phyloP scores from a whole-genome alignment of 2,329 filamentous ascomycete genomes.

The Thermoascus crustaceus region DNA sequence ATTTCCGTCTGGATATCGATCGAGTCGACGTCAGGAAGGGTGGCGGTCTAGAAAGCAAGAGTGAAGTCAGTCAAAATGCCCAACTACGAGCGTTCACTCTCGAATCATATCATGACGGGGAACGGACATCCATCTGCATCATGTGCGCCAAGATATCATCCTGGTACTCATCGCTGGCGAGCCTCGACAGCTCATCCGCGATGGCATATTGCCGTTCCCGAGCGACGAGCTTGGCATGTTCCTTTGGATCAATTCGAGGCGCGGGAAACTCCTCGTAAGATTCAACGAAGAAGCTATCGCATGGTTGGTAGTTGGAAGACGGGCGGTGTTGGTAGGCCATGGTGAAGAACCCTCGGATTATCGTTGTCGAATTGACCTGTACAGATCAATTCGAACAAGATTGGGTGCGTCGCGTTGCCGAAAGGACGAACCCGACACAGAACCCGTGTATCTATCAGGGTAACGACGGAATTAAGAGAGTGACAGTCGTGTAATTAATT shows the following conservation, averaged over 20 bases:
- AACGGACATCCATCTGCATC: conserved; percentile 75
- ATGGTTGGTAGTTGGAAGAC: conserved; percentile 52
- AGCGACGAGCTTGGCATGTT: conserved; percentile 69
- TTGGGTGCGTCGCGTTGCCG: conserved; percentile 23
- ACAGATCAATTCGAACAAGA: conserved; percentile 17
- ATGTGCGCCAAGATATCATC: conserved; percentile 93
- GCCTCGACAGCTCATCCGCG: conserved; percentile 76
- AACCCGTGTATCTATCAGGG: conserved; percentile 22
- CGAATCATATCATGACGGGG: conserved; percentile 7
- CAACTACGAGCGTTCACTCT: conserved; percentile 8
- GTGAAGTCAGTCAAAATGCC: conserved; percentile 10
- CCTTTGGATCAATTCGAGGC: conserved; percentile 57
- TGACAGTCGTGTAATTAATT: conserved; percentile 42
- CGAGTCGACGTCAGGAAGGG: conserved; percentile 87
- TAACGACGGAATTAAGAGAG: conserved; percentile 41
- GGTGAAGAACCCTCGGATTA: conserved; percentile 19
- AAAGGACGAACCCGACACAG: conserved; percentile 38
- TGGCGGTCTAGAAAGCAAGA: conserved; percentile 55
- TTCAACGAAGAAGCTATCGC: conserved; percentile 62
- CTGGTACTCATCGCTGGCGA: conserved; percentile 82
- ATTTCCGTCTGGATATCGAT: conserved; percentile 99
- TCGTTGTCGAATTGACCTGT: conserved; percentile 13
- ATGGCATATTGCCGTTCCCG: conserved; percentile 80
- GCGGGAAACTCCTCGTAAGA: conserved; percentile 44
- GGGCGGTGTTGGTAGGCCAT: conserved; percentile 50